Conservation (phyloP, 75 land plant species). For the Chamaecyparis obtusa region DNA sequence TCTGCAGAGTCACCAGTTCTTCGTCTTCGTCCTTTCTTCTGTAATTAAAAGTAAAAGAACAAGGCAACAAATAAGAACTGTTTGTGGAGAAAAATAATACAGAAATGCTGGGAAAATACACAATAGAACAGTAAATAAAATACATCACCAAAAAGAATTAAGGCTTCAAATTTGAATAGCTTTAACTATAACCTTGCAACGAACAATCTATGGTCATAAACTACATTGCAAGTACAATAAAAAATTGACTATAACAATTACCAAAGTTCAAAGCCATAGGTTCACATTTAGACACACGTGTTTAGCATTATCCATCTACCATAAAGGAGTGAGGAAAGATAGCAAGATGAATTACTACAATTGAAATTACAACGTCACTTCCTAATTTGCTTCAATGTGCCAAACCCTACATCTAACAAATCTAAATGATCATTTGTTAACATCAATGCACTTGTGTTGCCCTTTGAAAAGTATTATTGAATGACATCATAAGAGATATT, state of each 20-base stretch:
- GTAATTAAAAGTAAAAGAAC: conserved; percentile 14
- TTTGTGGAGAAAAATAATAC: not conserved
- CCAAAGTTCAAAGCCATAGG: not conserved
- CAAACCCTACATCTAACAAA: not conserved
- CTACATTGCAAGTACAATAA: not conserved
- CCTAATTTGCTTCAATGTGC: not conserved
- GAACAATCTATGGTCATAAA: not conserved
- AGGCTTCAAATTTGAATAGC: not conserved
- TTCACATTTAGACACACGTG: not conserved
- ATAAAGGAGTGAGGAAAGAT: not conserved
- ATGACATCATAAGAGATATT: not conserved
- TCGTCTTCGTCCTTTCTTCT: conserved; percentile 38
- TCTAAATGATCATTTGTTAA: not conserved
- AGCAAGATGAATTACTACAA: not conserved
- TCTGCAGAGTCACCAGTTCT: conserved; percentile 26
- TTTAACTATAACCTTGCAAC: not conserved
- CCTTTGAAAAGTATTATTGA: too few relatives aligned
- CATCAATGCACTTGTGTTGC: not conserved
- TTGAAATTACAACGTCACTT: not conserved
- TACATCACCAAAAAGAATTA: conserved; percentile 1
- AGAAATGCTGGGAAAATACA: too few relatives aligned
- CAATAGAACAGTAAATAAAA: not conserved
- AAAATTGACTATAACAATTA: not conserved
- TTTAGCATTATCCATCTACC: not conserved
- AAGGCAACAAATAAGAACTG: conserved; percentile 3